These are phyloP conservation scores for Colletotrichum sp. DNA, from an alignment of 2,329 filamentous ascomycete species.

Conservation along the genomic window DNA sequence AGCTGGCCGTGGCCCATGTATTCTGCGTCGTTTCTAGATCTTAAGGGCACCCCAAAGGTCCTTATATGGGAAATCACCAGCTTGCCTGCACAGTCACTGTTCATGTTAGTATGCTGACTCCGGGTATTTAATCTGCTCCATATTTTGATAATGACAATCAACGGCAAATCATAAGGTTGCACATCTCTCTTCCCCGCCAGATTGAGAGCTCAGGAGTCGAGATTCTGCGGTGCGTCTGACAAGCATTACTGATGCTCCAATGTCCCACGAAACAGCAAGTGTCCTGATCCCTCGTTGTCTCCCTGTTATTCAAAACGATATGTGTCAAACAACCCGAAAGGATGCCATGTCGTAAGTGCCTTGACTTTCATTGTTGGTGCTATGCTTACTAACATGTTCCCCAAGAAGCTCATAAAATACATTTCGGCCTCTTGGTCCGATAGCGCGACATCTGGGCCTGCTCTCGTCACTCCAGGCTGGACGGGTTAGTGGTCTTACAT, in stretches of 20 bases:
- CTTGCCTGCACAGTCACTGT: accelerated
- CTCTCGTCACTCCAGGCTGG: background rate
- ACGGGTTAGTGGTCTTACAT: background rate
- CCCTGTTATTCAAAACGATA: background rate
- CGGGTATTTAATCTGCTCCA: background rate
- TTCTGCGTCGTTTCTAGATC: background rate
- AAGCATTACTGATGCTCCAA: background rate
- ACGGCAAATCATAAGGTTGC: no score
- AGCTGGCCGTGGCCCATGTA: no score
- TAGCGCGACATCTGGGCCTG: accelerated
- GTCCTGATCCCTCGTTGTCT: background rate
- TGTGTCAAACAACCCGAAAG: accelerated
- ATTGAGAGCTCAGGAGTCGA: background rate
- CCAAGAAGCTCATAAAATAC: background rate
- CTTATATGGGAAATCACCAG: background rate
- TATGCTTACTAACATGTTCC: accelerated
- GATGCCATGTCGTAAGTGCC: accelerated
- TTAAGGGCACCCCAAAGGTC: background rate
- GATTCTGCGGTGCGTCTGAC: accelerated
- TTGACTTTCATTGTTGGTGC: background rate
- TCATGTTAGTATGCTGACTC: no score
- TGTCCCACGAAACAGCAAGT: background rate
- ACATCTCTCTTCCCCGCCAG: background rate
- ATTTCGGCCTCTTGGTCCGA: background rate
- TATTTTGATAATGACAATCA: background rate